A percentile compares a stretch with the other conserved stretches of the same genome.
These are phyloP conservation scores for Ceratobasidium sp. DNA, from an alignment of 1,284 basidiomycete species.

Conservation along the genomic window DNA sequence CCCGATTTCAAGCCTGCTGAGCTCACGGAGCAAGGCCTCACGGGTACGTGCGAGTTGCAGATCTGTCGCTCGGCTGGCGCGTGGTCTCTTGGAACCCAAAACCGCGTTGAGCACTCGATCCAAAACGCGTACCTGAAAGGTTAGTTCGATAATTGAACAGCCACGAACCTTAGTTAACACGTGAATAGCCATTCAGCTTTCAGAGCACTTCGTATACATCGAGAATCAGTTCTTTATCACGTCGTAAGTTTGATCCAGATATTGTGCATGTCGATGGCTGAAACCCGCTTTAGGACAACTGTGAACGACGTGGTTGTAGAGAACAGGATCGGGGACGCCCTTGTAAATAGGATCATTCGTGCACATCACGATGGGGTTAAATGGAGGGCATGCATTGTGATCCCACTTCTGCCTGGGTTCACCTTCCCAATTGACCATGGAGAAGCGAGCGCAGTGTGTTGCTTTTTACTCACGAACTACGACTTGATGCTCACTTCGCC, in stretches of 20 bases:
- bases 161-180: neutral
- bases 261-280: neutral
- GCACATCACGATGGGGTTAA: slow-evolving; percentile 84
- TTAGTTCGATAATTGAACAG: slow-evolving; percentile 54
- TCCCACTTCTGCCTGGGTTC: slow-evolving; percentile 94
- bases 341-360: slow-evolving; percentile 90
- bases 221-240: slow-evolving; percentile 99
- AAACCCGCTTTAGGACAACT: slow-evolving; percentile 67
- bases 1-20: slow-evolving; percentile 91
- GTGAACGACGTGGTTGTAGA: slow-evolving; percentile 89
- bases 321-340: slow-evolving; percentile 94
- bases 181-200: slow-evolving; percentile 85
- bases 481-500: slow-evolving; percentile 45
- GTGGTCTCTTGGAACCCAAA: slow-evolving; percentile 94
- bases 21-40: slow-evolving; percentile 82
- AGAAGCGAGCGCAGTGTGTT: slow-evolving; percentile 87
- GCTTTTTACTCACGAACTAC: neutral
- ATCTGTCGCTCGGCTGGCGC: slow-evolving; percentile 95
- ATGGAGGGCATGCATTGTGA: slow-evolving; percentile 94
- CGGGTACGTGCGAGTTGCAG: slow-evolving; percentile 97
- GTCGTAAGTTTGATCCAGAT: slow-evolving; percentile 62
- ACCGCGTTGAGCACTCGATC: slow-evolving; percentile 90
- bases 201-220: slow-evolving; percentile 93
- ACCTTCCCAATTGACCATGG: slow-evolving; percentile 92
- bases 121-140: slow-evolving; percentile 95